These are phyloP conservation scores for Podaxis sp. DNA, from an alignment of 768 basidiomycete genomes.

Conservation along the genomic window DNA sequence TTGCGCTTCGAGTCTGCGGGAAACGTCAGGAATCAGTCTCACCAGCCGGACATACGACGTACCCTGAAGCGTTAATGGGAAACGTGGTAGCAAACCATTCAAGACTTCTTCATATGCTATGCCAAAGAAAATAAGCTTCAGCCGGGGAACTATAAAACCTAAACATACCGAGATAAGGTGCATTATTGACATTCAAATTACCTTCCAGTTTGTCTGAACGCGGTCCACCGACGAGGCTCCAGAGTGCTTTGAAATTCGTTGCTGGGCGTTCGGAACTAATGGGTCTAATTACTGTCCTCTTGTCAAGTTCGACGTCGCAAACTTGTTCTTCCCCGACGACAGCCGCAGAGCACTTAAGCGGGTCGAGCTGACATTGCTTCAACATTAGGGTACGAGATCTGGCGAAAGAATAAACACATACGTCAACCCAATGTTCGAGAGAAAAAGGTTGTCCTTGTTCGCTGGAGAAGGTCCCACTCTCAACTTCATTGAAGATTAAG, in stretches of 20 bases:
- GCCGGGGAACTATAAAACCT: not conserved
- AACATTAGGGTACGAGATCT: not conserved
- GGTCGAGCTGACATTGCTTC: slow-evolving; percentile 38
- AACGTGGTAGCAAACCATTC: slow-evolving; percentile 31
- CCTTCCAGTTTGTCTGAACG: not conserved
- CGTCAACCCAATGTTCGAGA: slow-evolving; percentile 59
- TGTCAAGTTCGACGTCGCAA: slow-evolving; percentile 53
- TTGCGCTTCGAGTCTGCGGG: slow-evolving; percentile 25
- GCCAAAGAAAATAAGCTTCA: not conserved
- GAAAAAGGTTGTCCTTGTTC: slow-evolving; percentile 33
- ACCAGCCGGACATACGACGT: not conserved
- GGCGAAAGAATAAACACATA: slow-evolving; percentile 23
- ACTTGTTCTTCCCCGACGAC: slow-evolving; percentile 49
- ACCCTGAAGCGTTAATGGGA: slow-evolving; percentile 47
- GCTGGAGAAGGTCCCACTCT: not conserved
- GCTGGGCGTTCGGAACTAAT: slow-evolving; percentile 30
- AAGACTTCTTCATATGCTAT: slow-evolving; percentile 32
- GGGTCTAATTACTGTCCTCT: slow-evolving; percentile 40
- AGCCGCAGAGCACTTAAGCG: slow-evolving; percentile 30
- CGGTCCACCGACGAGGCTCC: slow-evolving; percentile 29
- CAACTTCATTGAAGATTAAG: slow-evolving; percentile 40
- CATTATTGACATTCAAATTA: not conserved
- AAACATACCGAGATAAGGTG: not conserved
- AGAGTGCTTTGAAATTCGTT: slow-evolving; percentile 35
- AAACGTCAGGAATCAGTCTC: too few species aligned